Evolutionary conservation across 2,329 filamentous ascomycete genomes (phyloP), one percentile per base, ranked within the genome.

Genomic region (Colletotrichum incanum): DNA sequence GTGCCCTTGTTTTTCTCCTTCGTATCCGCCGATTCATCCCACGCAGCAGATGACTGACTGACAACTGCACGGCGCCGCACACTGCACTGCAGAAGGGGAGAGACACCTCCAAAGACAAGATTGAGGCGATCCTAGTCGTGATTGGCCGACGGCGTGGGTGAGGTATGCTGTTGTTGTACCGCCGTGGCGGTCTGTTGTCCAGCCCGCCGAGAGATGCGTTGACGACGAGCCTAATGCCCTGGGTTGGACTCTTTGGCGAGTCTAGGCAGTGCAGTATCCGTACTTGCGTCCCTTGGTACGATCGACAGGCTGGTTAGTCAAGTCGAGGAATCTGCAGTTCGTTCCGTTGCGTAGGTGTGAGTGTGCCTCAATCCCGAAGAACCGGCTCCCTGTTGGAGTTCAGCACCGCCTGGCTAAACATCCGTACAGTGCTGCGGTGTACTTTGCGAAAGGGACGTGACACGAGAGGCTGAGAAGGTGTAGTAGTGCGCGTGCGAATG

Each of bases 21-120:
- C 69, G 69, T 72, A 69, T 69, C 69, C 69, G 65, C 54, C 50
- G 58, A 67, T 49, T 45, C 62, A 68, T 69, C 65, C 62, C 59
- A 69, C 69, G 65, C 43, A 69, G 41, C 62, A 60, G 50, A 65
- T 67, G 65, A 71, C 43, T 67, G 65, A 71, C 43, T 58, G 68
- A 28, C 68, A 37, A 41, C 37, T 58, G 59, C 28, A 62, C 59
- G n/a, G 34, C 45, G 45, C 45, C 45, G 31, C 59, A 47, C 41
- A 59, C 58, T 50, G 58, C 65, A 60, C 54, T 71, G 39, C 54
- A 59, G 34, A 56, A 62, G 65, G 65, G 43, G 41, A 50, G 49
- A 63, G 54, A 63, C 49, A 67, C 34, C 7, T 37, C 26, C 43
- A 39, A 45, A 69, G 69, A 59, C 66, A 59, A 49, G 65, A 68